Percentiles rank a stretch among this genome's conserved stretches.
These are phyloP conservation scores for Ensete ventricosum DNA, from an alignment of 176 grass and related monocot genomes.

Conservation along the genomic window DNA sequence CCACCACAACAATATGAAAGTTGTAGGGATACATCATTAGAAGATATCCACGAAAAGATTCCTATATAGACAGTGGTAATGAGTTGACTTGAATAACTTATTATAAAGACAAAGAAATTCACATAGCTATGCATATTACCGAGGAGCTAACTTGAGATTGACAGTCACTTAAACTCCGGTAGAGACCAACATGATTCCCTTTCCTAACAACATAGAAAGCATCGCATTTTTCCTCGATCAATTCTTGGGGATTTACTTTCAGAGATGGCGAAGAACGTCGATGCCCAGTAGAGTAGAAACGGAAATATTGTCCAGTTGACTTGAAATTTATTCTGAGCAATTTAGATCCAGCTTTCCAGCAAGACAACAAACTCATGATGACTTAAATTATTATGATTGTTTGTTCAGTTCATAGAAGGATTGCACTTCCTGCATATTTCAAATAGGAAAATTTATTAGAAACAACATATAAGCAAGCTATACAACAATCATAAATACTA, in stretches of 20 bases:
- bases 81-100: background rate
- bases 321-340: background rate
- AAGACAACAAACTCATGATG: background rate
- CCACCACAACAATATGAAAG: background rate
- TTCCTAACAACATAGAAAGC: constrained; percentile 37
- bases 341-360: background rate
- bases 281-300: background rate
- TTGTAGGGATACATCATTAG: background rate
- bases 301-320: background rate
- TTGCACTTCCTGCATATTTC: background rate
- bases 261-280: background rate
- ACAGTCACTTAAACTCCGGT: constrained; percentile 26
- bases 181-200: constrained; percentile 26
- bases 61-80: background rate
- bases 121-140: constrained; percentile 15
- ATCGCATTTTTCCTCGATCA: constrained; percentile 17
- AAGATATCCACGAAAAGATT: background rate
- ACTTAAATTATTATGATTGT: background rate
- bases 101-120: background rate
- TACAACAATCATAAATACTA: too few species aligned
- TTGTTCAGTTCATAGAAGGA: background rate
- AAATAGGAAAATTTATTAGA: background rate
- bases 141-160: constrained; percentile 38
- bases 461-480: too few species aligned
- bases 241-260: background rate